phyloP scores from a whole-genome alignment of 2,329 filamentous ascomycete species.

The Microsporum audouinii region DNA sequence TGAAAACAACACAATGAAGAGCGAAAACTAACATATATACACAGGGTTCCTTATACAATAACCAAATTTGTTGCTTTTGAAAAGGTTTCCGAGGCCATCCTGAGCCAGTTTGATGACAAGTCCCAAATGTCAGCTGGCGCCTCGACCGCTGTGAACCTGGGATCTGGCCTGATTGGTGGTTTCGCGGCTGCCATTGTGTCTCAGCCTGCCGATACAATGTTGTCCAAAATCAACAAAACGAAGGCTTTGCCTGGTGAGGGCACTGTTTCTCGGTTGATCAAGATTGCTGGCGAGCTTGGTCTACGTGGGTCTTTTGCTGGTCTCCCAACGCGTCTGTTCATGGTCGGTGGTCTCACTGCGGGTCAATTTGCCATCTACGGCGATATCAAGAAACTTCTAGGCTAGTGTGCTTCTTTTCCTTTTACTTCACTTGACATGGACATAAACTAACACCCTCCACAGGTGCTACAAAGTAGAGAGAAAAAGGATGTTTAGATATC shows the following conservation, averaged over 20 bases:
- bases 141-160: conserved; percentile 73
- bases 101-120: conserved; percentile 56
- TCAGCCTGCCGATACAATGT: conserved; percentile 87
- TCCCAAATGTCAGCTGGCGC: conserved; percentile 52
- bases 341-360: conserved; percentile 63
- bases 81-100: conserved; percentile 69
- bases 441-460: not conserved
- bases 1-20: not conserved
- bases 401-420: not conserved
- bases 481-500: not conserved
- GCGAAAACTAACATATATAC: not conserved
- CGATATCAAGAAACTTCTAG: conserved; percentile 23
- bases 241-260: conserved; percentile 77
- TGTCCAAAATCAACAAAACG: conserved; percentile 93
- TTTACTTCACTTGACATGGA: not conserved
- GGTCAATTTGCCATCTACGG: conserved; percentile 81
- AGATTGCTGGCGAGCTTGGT: conserved; percentile 80
- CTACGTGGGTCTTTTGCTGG: conserved; percentile 65
- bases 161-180: conserved; percentile 73
- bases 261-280: conserved; percentile 67
- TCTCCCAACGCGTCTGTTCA: conserved; percentile 68
- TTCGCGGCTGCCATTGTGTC: conserved; percentile 80
- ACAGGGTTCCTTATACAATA: conserved; percentile 82
- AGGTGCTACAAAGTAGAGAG: not conserved
- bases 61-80: conserved; percentile 91